These are phyloP conservation scores for Fusarium xyrophilum DNA, from an alignment of 2,329 filamentous ascomycete genomes.

Conservation along the genomic window DNA sequence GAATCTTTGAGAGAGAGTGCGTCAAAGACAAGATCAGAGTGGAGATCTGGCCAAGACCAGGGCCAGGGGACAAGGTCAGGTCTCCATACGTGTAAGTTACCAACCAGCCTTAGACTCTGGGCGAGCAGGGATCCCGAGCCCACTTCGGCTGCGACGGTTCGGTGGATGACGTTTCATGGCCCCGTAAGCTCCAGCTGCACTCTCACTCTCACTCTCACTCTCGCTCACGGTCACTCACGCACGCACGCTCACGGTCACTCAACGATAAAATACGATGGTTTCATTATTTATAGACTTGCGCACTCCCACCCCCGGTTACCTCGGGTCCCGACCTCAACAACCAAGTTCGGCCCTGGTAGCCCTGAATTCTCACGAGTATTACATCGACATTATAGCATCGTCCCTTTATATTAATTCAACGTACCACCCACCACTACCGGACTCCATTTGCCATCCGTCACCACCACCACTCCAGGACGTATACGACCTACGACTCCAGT, in stretches of 20 bases:
- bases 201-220: not conserved
- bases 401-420: constrained; percentile 16
- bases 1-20: constrained; percentile 23
- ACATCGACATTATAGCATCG: constrained; percentile 23
- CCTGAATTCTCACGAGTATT: constrained; percentile 21
- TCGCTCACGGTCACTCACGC: not conserved
- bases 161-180: constrained; percentile 32
- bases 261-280: constrained; percentile 21
- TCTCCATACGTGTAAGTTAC: constrained; percentile 15
- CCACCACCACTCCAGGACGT: not conserved
- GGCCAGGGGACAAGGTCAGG: constrained; percentile 18
- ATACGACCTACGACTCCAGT: constrained; percentile 2
- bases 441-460: not conserved
- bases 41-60: constrained; percentile 24
- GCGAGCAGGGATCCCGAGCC: not conserved
- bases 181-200: constrained; percentile 16
- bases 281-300: constrained; percentile 36
- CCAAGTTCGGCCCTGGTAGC: constrained; percentile 23
- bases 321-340: constrained; percentile 5
- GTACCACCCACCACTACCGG: not conserved
- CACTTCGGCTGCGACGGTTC: constrained; percentile 34
- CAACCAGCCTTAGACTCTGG: constrained; percentile 9
- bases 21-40: constrained; percentile 26
- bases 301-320: constrained; percentile 26
- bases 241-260: not conserved